phyloP scores from a whole-genome alignment of 2,329 filamentous ascomycete genomes.

The Epichloe aotearoae region DNA sequence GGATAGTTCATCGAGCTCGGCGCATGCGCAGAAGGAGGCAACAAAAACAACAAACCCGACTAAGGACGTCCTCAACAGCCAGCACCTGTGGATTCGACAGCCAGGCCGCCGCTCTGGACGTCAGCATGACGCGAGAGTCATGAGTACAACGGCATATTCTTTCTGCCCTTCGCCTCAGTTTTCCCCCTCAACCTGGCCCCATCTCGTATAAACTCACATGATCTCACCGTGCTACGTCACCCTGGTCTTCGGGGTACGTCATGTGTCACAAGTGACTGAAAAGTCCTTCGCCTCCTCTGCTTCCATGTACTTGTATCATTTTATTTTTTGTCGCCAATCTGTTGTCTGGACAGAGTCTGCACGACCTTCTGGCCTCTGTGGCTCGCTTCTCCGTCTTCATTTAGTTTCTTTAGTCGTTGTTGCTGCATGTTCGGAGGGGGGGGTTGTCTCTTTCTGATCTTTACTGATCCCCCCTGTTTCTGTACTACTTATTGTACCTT shows the following conservation, averaged over 20 bases:
- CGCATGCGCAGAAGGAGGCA: constrained; percentile 8
- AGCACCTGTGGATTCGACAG: neutral
- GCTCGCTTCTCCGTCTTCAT: neutral
- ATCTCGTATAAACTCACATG: neutral
- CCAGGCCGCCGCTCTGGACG: neutral
- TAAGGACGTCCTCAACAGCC: neutral
- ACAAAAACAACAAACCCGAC: constrained; percentile 1
- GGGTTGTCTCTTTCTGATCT: neutral
- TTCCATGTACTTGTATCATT: neutral
- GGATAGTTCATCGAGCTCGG: constrained; percentile 6
- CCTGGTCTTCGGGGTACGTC: neutral
- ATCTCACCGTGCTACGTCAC: neutral
- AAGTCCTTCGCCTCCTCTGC: neutral
- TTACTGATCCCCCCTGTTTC: neutral
- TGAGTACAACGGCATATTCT: neutral
- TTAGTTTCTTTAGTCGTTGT: neutral
- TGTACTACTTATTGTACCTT: neutral
- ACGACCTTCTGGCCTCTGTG: neutral
- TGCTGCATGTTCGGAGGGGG: neutral
- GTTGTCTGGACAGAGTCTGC: neutral
- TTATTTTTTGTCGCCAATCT: neutral
- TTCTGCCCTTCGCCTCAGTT: neutral
- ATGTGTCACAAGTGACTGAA: neutral
- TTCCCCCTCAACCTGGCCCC: too few species aligned
- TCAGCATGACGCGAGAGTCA: neutral